These are phyloP conservation scores for Psidium friedrichsthalianum DNA, from an alignment of 345 rosid genomes.

Conservation along the genomic window DNA sequence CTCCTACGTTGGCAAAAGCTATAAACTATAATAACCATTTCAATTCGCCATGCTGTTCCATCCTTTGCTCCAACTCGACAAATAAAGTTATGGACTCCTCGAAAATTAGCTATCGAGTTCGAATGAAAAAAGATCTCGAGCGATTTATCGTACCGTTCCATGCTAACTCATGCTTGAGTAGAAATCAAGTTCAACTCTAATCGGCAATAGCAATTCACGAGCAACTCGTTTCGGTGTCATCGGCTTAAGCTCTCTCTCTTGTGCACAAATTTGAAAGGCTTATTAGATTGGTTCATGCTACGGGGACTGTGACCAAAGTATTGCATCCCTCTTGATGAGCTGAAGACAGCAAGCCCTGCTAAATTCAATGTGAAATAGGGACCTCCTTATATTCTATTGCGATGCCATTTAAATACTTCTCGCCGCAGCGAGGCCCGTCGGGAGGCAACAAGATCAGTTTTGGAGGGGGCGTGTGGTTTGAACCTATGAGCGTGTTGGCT, in stretches of 20 bases:
- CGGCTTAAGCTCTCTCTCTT: too few relatives aligned
- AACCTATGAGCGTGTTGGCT: background rate
- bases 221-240: too few relatives aligned
- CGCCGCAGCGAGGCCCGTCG: background rate
- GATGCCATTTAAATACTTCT: background rate
- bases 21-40: background rate
- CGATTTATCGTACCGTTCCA: too few relatives aligned
- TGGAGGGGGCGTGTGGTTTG: background rate
- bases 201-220: too few relatives aligned
- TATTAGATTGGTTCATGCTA: background rate
- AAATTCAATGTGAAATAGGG: conserved; percentile 1
- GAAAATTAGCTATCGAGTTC: background rate
- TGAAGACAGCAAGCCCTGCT: background rate
- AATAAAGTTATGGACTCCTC: background rate
- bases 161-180: too few relatives aligned
- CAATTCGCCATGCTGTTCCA: background rate
- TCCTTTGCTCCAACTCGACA: background rate
- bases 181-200: background rate
- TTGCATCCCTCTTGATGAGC: background rate
- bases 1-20: background rate
- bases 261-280: background rate
- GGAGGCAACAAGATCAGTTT: background rate
- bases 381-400: background rate
- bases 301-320: background rate
- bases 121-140: background rate